Percentiles rank a stretch among this genome's conserved stretches.
These are phyloP conservation scores for Leptodontidium sp. DNA, from an alignment of 2,329 filamentous ascomycete genomes.

Conservation along the genomic window DNA sequence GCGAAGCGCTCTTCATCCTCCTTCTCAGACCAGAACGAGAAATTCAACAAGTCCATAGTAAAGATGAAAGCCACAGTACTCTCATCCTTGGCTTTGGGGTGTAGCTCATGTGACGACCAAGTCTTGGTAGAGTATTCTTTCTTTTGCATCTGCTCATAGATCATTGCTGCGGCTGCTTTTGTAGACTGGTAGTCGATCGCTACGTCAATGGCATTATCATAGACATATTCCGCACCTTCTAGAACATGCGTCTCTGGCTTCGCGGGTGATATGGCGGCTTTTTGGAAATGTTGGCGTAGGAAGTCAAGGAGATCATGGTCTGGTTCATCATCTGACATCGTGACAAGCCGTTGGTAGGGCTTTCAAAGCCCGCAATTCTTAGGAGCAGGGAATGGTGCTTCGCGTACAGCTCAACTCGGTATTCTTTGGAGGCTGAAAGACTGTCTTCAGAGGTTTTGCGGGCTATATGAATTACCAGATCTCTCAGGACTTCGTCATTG, in stretches of 20 bases:
- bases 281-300: constrained; percentile 79
- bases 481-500: neutral
- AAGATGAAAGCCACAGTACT: constrained; percentile 91
- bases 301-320: constrained; percentile 89
- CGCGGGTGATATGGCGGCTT: constrained; percentile 59
- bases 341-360: constrained; percentile 33
- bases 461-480: neutral
- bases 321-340: constrained; percentile 90
- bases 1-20: constrained; percentile 76
- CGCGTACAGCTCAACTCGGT: neutral
- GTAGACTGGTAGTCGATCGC: constrained; percentile 84
- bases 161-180: constrained; percentile 80
- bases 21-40: constrained; percentile 90
- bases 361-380: neutral
- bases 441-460: neutral
- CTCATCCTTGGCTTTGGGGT: constrained; percentile 84
- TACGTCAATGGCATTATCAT: constrained; percentile 92
- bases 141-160: constrained; percentile 83
- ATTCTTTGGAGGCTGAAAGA: too few relatives aligned
- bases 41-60: constrained; percentile 96
- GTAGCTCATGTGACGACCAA: constrained; percentile 89
- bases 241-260: constrained; percentile 83
- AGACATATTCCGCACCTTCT: constrained; percentile 83
- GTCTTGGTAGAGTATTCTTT: constrained; percentile 83
- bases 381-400: neutral